Conservation (phyloP, 169 alveolate genomes). For the Plasmodium vinckei region DNA sequence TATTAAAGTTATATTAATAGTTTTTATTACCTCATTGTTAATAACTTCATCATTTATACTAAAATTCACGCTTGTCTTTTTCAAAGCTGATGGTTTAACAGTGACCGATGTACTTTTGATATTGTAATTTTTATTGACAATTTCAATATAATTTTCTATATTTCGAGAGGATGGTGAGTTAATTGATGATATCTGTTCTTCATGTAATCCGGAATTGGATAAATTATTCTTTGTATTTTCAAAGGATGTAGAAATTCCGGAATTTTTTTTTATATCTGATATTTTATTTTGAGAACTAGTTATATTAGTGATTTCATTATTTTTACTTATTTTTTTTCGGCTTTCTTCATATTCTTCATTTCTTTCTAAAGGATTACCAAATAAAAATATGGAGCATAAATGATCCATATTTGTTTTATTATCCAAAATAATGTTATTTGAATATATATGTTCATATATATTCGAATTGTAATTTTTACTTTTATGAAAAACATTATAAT, state of each 20-base stretch:
- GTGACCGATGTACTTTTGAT: conserved; percentile 11
- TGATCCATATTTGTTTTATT: conserved; percentile 70
- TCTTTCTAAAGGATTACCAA: conserved; percentile 77
- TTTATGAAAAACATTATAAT: conserved; percentile 50
- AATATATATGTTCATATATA: conserved; percentile 64
- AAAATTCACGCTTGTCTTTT: conserved; percentile 36
- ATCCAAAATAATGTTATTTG: conserved; percentile 55
- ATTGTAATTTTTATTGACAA: conserved; percentile 19
- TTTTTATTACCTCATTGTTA: conserved; percentile 30
- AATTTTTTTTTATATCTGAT: conserved; percentile 8
- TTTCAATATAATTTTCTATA: conserved; percentile 12
- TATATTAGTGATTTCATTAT: conserved; percentile 14
- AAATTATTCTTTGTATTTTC: conserved; percentile 14
- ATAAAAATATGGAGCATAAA: conserved; percentile 58
- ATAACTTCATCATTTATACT: conserved; percentile 29
- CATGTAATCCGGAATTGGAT: conserved; percentile 14
- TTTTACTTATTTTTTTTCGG: conserved; percentile 4
- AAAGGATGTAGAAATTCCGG: not conserved
- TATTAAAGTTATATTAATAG: conserved; percentile 8
- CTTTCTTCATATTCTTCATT: conserved; percentile 46
- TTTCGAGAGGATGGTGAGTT: conserved; percentile 25
- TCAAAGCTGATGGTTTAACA: conserved; percentile 12
- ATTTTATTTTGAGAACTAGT: conserved; percentile 10
- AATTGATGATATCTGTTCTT: not conserved
- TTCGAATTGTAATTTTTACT: conserved; percentile 58